Base-by-base conservation (phyloP, 1,139 yeast species). In the Zygosaccharomyces sapae region DNA sequence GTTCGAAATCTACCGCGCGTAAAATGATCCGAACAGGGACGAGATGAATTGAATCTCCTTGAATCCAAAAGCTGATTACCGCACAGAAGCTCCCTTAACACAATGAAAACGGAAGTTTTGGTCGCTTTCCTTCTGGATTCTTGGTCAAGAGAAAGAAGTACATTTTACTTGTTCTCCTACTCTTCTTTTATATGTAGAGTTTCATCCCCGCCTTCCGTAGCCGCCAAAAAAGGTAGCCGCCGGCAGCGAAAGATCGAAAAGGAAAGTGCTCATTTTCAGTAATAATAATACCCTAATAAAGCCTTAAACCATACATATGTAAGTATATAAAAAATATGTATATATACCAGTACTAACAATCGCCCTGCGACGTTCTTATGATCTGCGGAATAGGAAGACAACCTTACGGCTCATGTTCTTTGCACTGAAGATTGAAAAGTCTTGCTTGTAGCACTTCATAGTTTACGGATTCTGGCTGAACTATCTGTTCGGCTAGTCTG, bases 381-480 rank as follows among this genome's bases (percentile, higher is more conserved):
- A 12, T 27, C 30, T 27, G 30, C 30, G 30, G 30, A 27, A 27
- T 10, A 27, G 10, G 10, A 27, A 27, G 30, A 9, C 4, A 5
- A 27, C 9, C 30, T 24, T 37, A 30, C 40, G 40, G 40, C 40
- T 31, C 38, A 35, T 19, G 4, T n/a, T 19, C 38, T 35, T 35
- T 12, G 22, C 20, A 13, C 24, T 18, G 16, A 33, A 33, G 8
- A 33, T 33, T 20, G 40, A 22, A 24, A 37, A 37, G 20, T 37
- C 40, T 16, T 37, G 29, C 40, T 37, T 37, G 30, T 27, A 37
- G 12, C 40, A 37, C 40, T 37, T 37, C 40, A 37, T 37, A 24
- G 40, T 24, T 24, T 10, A 27, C 30, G 12, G 30, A 27, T 10
- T 27, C 30, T 12, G 10, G 30, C 30, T 27, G 8, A 27, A 12